These are phyloP conservation scores for Sphaerobolus stellatus DNA, from an alignment of 1,284 basidiomycete genomes.

Conservation along the genomic window DNA sequence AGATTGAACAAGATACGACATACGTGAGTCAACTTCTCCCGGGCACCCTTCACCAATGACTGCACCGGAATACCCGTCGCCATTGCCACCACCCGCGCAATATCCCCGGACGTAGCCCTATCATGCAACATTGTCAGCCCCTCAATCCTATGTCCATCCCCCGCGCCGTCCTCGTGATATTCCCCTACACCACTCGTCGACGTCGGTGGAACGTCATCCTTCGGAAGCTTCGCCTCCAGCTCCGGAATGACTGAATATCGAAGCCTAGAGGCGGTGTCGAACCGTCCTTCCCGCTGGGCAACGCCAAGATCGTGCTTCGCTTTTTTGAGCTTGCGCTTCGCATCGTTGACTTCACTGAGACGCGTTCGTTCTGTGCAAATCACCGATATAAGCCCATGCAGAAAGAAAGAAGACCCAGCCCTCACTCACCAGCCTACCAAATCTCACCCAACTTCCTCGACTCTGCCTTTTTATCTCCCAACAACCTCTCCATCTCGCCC, in stretches of 20 bases:
- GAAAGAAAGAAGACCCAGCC: not conserved
- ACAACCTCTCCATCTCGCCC: constrained; percentile 62
- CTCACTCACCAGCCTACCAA: constrained; percentile 68
- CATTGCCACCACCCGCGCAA: constrained; percentile 85
- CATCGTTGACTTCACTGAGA: constrained; percentile 73
- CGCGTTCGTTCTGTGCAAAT: constrained; percentile 63
- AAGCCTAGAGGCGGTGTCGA: constrained; percentile 77
- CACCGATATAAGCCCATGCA: not conserved
- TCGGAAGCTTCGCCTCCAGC: constrained; percentile 72
- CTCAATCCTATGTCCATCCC: too few relatives aligned
- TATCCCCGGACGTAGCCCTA: constrained; percentile 85
- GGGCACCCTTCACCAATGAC: constrained; percentile 85
- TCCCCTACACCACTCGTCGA: too few relatives aligned
- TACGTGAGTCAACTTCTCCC: constrained; percentile 87
- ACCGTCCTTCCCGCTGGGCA: constrained; percentile 83
- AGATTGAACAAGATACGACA: constrained; percentile 33
- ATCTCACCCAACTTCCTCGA: constrained; percentile 62
- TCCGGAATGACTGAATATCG: constrained; percentile 85
- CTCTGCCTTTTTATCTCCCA: constrained; percentile 59
- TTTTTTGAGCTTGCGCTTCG: constrained; percentile 80
- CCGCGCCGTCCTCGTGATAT: constrained; percentile 35
- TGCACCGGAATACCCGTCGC: constrained; percentile 91
- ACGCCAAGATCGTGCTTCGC: constrained; percentile 86
- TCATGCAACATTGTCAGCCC: constrained; percentile 75
- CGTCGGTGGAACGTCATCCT: constrained; percentile 50